phyloP scores from a whole-genome alignment of 1,284 basidiomycete genomes.

The Bondarzewia mesenterica region DNA sequence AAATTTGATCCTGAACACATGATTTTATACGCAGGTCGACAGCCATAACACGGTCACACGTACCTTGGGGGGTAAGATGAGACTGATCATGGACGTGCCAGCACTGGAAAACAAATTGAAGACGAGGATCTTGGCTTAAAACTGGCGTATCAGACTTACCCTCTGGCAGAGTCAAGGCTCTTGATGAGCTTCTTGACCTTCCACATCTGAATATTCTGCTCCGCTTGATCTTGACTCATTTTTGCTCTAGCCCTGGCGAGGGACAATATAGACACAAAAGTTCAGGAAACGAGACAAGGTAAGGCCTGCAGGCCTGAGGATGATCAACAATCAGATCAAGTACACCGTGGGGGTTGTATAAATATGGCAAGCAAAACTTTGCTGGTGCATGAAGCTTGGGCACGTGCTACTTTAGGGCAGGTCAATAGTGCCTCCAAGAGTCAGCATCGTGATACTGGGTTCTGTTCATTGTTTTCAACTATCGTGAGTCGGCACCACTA shows the following conservation, averaged over 20 bases:
- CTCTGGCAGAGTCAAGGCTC: conserved; percentile 88
- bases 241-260: conserved; percentile 4
- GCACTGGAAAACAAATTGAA: conserved; percentile 43
- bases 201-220: conserved; percentile 91
- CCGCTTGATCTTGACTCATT: conserved; percentile 74
- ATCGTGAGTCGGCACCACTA: no score
- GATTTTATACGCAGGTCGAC: conserved; percentile 11
- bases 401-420: conserved; percentile 4
- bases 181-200: conserved; percentile 99
- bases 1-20: conserved; percentile 78
- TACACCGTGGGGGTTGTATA: neutral
- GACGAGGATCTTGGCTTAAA: conserved; percentile 9
- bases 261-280: neutral
- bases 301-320: neutral
- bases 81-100: conserved; percentile 98
- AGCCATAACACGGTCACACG: conserved; percentile 14
- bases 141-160: conserved; percentile 36
- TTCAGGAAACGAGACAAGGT: neutral
- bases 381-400: neutral
- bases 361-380: neutral
- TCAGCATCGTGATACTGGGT: no score
- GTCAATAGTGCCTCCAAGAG: neutral
- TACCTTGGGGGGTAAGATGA: conserved; percentile 94
- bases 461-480: no score
- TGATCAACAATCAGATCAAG: conserved; percentile 2